A percentile compares a stretch with the other conserved stretches of the same genome.
These are phyloP conservation scores for Wickerhamiella shivajii DNA, from an alignment of 805 yeast species.

Conservation along the genomic window DNA sequence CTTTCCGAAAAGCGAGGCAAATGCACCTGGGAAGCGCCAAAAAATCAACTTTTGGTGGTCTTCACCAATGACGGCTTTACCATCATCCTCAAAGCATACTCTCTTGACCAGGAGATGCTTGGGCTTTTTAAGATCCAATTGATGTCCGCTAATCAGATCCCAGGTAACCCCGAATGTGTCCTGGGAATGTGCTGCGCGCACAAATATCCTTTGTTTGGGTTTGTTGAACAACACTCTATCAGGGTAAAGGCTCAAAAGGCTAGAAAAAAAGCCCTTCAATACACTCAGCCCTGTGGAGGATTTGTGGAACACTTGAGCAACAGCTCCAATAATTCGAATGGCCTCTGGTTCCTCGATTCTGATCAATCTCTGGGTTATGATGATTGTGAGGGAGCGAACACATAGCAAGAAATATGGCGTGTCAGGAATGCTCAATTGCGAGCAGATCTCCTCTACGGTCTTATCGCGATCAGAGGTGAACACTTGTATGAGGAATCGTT, in stretches of 20 bases:
- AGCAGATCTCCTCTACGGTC: neutral
- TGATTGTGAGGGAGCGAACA: neutral
- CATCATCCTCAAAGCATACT: conserved; percentile 1
- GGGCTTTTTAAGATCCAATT: neutral
- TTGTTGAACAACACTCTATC: conserved; percentile 4
- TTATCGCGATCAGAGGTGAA: neutral
- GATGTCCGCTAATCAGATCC: conserved; percentile 3
- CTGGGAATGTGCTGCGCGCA: neutral
- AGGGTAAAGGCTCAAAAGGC: conserved; percentile 1
- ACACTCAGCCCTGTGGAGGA: neutral
- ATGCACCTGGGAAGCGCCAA: conserved; percentile 5
- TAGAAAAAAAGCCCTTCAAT: conserved; percentile 4
- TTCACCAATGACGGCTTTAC: neutral
- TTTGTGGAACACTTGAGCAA: neutral
- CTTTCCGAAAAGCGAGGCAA: conserved; percentile 5
- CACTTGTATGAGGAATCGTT: neutral
- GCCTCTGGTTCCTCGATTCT: neutral
- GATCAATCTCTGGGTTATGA: neutral
- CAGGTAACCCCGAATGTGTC: neutral
- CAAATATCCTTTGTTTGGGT: conserved; percentile 6
- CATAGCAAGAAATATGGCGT: neutral
- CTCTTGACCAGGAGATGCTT: neutral
- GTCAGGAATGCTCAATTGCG: neutral
- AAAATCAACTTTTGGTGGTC: neutral
- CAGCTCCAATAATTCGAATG: conserved; percentile 1